Base-by-base conservation (phyloP, 2,329 filamentous ascomycete genomes). In the Microthyrium microscopicum region DNA sequence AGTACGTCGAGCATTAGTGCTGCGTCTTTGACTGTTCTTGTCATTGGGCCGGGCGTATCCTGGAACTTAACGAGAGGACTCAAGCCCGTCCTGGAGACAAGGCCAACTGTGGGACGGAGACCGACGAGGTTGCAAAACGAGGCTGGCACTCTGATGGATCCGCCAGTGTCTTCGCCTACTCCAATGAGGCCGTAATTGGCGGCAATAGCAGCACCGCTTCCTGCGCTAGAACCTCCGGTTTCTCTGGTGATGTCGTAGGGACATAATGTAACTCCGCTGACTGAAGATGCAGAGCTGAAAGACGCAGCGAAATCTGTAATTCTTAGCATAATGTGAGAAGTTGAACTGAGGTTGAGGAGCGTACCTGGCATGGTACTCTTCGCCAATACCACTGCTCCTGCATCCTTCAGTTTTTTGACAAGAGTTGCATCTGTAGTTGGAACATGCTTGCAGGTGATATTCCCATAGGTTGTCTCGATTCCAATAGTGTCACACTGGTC, bases 201-300 rank as follows among this genome's bases (percentile, higher is more conserved):
- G 6, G 42, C 47, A 2, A 49, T 41, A 12, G 43, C 47, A n/a
- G 46, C 46, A 20, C 41, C 46, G 12, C 42, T 46, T 9, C 46
- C 47, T 15, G 39, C 41, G 1, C 46, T 49, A 7, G 13, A 35
- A 12, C 47, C 47, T n/a, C 47, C 47, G 6, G 46, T 44, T 12
- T 47, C 46, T 29, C 44, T 39, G n/a, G 33, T 31, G 5, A 30
- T 33, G 20, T 48, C 40, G 21, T 41, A 41, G 1, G 43, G 46
- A 38, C 47, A 42, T 26, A 40, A 16, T 6, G 34, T 36, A 19
- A 21, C 26, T 16, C 33, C 33, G 26, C 25, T 35, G 9, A 35
- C 25, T 15, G 33, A 35, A 17, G 33, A 35, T 7, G 22, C 20
- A 5, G 33, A 35, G 8, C 26, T 29, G n/a, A 16, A 35, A 6